A percentile compares a stretch with the other conserved stretches of the same genome.
These are phyloP conservation scores for Oryza glumipatula DNA, from an alignment of 176 grass and related monocot genomes.

Conservation along the genomic window DNA sequence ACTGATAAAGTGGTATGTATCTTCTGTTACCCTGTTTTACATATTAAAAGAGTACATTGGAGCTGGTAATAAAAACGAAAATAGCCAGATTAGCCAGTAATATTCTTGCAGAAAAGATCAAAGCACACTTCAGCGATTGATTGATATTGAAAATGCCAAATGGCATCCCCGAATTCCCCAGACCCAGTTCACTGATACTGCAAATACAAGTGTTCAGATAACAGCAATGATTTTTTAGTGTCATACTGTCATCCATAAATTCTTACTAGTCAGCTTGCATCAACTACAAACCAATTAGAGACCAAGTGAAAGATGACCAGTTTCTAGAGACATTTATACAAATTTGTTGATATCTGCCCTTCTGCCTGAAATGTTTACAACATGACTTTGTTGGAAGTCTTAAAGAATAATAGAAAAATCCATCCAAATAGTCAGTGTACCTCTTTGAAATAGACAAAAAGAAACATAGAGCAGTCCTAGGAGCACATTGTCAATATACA, in stretches of 20 bases:
- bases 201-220: not conserved
- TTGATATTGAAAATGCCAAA: slow-evolving; percentile 16
- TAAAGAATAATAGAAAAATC: not conserved
- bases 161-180: not conserved
- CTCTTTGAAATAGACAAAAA: not conserved
- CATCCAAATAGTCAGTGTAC: not conserved
- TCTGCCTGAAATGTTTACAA: slow-evolving; percentile 3
- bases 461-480: not conserved
- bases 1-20: slow-evolving; percentile 66
- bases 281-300: not conserved
- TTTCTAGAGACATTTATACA: too few species aligned
- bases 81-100: not conserved
- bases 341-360: not conserved
- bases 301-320: too few species aligned
- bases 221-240: not conserved
- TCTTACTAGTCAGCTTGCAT: not conserved
- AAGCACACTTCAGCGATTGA: not conserved
- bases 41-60: slow-evolving; percentile 3
- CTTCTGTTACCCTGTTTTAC: slow-evolving; percentile 69
- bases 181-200: not conserved
- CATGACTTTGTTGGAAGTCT: not conserved
- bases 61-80: slow-evolving; percentile 21
- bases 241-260: not conserved
- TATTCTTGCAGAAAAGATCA: slow-evolving; percentile 4
- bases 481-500: not conserved